Percentiles rank a stretch among this genome's conserved stretches.
phyloP scores from a whole-genome alignment of 1,284 basidiomycete genomes.

The Butyriboletus appendiculatus region DNA sequence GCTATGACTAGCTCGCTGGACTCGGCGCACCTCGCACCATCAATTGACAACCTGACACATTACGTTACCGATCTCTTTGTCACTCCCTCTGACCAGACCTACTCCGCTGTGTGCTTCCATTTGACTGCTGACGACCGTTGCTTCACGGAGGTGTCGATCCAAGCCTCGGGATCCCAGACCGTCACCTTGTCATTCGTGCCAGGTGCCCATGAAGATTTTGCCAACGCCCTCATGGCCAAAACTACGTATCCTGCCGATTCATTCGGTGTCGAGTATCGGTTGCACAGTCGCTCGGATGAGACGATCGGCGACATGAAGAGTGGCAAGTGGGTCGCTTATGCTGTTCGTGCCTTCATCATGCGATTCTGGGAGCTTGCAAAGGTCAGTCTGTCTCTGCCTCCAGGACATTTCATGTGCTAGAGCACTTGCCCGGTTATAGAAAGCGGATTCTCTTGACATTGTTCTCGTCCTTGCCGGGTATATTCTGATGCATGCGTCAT shows the following conservation, averaged over 20 bases:
- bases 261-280: conserved; percentile 43
- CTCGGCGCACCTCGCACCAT: conserved; percentile 37
- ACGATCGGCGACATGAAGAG: conserved; percentile 68
- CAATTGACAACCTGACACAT: conserved; percentile 49
- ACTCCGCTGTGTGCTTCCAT: conserved; percentile 40
- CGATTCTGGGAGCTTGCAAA: conserved; percentile 88
- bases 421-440: conserved; percentile 43
- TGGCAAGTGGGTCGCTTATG: conserved; percentile 86
- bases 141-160: conserved; percentile 41
- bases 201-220: conserved; percentile 52
- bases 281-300: conserved; percentile 45
- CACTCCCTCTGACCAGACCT: conserved; percentile 42
- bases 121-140: conserved; percentile 35
- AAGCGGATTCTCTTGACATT: conserved; percentile 96
- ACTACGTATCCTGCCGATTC: conserved; percentile 39
- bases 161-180: conserved; percentile 42
- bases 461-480: conserved; percentile 95
- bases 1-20: conserved; percentile 26
- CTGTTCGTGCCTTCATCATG: conserved; percentile 74
- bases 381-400: conserved; percentile 42
- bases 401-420: not conserved
- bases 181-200: conserved; percentile 62
- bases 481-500: conserved; percentile 94
- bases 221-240: conserved; percentile 44
- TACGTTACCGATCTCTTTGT: conserved; percentile 47